phyloP scores from a whole-genome alignment of 1,284 basidiomycete species.

The Irpex rosettiformis region DNA sequence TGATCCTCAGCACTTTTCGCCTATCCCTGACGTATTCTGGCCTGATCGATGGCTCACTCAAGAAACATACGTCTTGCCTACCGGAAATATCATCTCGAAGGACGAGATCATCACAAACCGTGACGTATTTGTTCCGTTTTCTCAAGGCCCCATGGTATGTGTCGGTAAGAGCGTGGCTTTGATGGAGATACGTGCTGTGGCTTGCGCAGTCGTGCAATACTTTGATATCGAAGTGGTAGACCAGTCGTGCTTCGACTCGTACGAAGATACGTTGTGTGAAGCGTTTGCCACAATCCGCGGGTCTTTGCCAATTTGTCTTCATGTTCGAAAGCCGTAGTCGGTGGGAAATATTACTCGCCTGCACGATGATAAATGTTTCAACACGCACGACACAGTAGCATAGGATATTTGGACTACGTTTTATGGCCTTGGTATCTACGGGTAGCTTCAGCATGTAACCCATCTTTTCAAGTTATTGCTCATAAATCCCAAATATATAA shows the following conservation, averaged over 20 bases:
- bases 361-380: no score
- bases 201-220: conserved; percentile 19
- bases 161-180: conserved; percentile 27
- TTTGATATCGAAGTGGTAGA: conserved; percentile 19
- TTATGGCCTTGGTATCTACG: no score
- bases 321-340: neutral
- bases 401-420: no score
- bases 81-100: conserved; percentile 13
- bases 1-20: conserved; percentile 38
- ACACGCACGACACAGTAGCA: no score
- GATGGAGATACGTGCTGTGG: conserved; percentile 23
- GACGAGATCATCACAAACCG: conserved; percentile 15
- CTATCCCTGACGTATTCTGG: conserved; percentile 37
- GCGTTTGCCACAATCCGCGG: conserved; percentile 15
- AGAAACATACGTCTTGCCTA: conserved; percentile 12
- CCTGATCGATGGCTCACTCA: conserved; percentile 40
- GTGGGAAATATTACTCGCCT: no score
- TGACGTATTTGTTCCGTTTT: conserved; percentile 23
- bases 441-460: no score
- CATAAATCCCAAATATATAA: no score
- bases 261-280: conserved; percentile 18
- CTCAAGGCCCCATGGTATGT: conserved; percentile 22
- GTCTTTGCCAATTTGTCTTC: conserved; percentile 12
- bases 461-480: no score
- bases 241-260: conserved; percentile 14